A percentile compares a stretch with the other conserved stretches of the same genome.
These are phyloP conservation scores for Pisolithus marmoratus DNA, from an alignment of 768 basidiomycete species.

Conservation along the genomic window DNA sequence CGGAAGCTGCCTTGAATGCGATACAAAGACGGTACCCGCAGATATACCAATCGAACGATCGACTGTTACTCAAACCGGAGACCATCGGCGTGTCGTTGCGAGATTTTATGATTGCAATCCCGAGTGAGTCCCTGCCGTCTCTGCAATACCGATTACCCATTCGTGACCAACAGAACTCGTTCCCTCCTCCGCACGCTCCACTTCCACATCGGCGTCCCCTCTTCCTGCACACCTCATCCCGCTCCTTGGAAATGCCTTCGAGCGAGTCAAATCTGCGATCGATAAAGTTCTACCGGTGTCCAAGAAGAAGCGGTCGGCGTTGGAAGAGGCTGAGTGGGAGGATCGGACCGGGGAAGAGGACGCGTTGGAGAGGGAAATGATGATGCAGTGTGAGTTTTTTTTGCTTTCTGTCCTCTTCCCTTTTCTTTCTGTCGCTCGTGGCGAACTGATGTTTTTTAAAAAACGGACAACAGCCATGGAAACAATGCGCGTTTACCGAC, in stretches of 20 bases:
- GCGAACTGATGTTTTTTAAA: not conserved
- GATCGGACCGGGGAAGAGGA: slow-evolving; percentile 66
- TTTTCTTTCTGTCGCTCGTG: not conserved
- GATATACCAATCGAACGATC: slow-evolving; percentile 88
- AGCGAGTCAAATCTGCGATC: slow-evolving; percentile 68
- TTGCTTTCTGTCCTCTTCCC: not conserved
- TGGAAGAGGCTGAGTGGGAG: slow-evolving; percentile 96
- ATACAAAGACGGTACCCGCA: slow-evolving; percentile 96
- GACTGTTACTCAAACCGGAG: slow-evolving; percentile 79
- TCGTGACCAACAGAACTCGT: slow-evolving; percentile 68
- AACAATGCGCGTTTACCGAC: slow-evolving; percentile 83
- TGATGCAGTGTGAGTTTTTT: slow-evolving; percentile 66
- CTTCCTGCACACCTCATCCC: slow-evolving; percentile 83
- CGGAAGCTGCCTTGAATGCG: slow-evolving; percentile 94
- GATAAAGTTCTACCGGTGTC: slow-evolving; percentile 63
- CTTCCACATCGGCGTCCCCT: slow-evolving; percentile 78
- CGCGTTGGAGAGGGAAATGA: slow-evolving; percentile 83
- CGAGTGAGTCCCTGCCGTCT: slow-evolving; percentile 55
- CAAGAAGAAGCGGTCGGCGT: slow-evolving; percentile 72
- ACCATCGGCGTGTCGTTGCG: slow-evolving; percentile 77
- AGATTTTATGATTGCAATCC: slow-evolving; percentile 96
- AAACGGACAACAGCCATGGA: slow-evolving; percentile 65
- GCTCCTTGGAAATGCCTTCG: slow-evolving; percentile 61
- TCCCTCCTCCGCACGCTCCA: slow-evolving; percentile 90
- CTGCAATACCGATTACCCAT: not conserved